Evolutionary conservation across 306 rosid genomes (phyloP), one percentile per base, ranked within the genome.

Genomic region (Cicer chorassanicum): DNA sequence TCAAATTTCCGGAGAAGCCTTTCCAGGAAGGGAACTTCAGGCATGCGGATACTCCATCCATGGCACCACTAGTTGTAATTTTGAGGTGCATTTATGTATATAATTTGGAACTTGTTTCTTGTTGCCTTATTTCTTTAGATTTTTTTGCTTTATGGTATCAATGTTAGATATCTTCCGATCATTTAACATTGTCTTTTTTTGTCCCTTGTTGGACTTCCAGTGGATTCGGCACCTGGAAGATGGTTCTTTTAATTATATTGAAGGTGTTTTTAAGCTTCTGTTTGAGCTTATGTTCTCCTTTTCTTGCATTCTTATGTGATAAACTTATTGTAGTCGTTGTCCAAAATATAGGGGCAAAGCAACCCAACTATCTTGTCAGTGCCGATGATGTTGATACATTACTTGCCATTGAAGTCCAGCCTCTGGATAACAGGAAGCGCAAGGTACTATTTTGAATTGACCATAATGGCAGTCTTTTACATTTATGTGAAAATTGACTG

Each of bases 401-500:
- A 76, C 97, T 94, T 59, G 96, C 99, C 80, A 88, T 94, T 82
- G 95, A 94, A 85, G 99, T 94, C 82, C 93, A 88, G 82, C 97
- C 99, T 66, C 86, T 86, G 64, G 99, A 94, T 85, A 80, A 92
- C 85, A 90, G 95, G 89, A 94, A 89, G 83, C 97, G 97, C 63
- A 92, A 90, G 97, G 97, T 90, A 85, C 44, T 39, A 40, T 79
- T 46, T 73, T 50, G 75, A 46, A 39, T 74, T 60, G 65, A 57
- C 24, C 60, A 48, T 42, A 40, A 34, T 36, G 57, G 40, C 75
- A 8, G 70, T 83, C 72, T 53, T 72, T 38, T 64, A 15, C 44
- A 4, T 68, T 14, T 43, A 19, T 65, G 65, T 18, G 57, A 60
- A 29, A 76, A 67, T 40, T 77, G 13, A 19, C 69, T 80, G 46